These are phyloP conservation scores for Nemania sp. DNA, from an alignment of 2,329 filamentous ascomycete genomes.

Conservation along the genomic window DNA sequence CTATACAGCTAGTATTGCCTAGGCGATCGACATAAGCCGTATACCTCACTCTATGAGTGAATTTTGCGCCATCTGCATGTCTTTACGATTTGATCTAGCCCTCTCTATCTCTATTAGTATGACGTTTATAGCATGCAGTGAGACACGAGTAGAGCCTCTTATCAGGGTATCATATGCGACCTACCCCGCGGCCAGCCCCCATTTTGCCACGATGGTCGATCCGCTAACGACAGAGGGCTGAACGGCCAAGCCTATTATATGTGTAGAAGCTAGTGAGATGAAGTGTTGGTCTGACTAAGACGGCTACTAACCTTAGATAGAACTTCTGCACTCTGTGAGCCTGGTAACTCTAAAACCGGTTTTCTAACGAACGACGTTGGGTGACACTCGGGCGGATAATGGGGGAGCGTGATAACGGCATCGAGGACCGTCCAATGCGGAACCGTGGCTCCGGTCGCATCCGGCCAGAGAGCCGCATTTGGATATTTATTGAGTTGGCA, in stretches of 20 bases:
- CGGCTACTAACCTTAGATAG: neutral
- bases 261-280: too few species aligned
- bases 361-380: neutral
- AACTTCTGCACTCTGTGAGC: neutral
- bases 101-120: neutral
- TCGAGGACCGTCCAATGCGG: slow-evolving; percentile 12
- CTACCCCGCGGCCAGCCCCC: neutral
- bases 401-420: slow-evolving; percentile 2
- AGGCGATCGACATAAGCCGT: too few species aligned
- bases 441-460: slow-evolving; percentile 7
- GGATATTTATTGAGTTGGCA: neutral
- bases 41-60: too few species aligned
- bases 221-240: slow-evolving; percentile 1
- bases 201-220: neutral
- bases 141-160: neutral
- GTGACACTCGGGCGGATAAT: neutral
- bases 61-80: too few species aligned
- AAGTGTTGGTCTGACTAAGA: slow-evolving; percentile 24
- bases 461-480: slow-evolving; percentile 15
- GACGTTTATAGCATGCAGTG: neutral
- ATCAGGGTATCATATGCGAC: neutral
- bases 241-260: slow-evolving; percentile 9
- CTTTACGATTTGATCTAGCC: too few species aligned
- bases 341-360: slow-evolving; percentile 7
- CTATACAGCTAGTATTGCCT: too few species aligned